Conservation (phyloP, 768 basidiomycete genomes). For the Leccinellum albellum region DNA sequence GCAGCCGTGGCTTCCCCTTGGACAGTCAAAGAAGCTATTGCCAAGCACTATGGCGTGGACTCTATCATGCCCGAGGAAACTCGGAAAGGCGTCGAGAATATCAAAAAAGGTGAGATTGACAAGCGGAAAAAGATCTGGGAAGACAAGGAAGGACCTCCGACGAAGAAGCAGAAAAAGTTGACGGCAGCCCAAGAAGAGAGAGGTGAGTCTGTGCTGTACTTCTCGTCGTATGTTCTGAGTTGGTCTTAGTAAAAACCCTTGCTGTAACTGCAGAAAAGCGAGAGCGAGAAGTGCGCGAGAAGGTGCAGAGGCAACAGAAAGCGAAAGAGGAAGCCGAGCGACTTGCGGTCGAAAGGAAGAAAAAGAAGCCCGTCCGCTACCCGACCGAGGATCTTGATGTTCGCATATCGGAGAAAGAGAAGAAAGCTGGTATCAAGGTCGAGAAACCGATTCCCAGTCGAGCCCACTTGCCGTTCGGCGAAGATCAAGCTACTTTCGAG, state of each 20-base stretch:
- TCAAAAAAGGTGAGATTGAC: conserved; percentile 86
- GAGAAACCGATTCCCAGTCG: conserved; percentile 65
- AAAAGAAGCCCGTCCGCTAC: conserved; percentile 87
- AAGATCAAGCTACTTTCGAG: conserved; percentile 66
- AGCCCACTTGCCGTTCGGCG: conserved; percentile 63
- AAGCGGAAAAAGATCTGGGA: conserved; percentile 91
- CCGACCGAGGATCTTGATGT: conserved; percentile 92
- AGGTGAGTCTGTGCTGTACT: conserved; percentile 39
- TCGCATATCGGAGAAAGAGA: conserved; percentile 74
- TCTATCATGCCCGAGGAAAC: conserved; percentile 84
- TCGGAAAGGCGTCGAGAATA: conserved; percentile 69
- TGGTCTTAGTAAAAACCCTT: conserved; percentile 26
- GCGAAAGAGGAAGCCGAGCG: conserved; percentile 70
- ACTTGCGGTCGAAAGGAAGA: conserved; percentile 74
- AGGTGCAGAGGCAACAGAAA: conserved; percentile 59
- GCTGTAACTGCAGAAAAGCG: conserved; percentile 51
- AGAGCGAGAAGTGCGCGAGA: conserved; percentile 68
- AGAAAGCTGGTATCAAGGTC: conserved; percentile 68
- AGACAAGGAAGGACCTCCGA: conserved; percentile 78
- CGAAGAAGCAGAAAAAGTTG: conserved; percentile 79
- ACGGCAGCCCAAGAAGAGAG: conserved; percentile 71
- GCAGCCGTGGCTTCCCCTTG: conserved; percentile 92
- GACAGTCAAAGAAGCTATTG: conserved; percentile 87
- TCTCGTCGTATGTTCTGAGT: conserved; percentile 8
- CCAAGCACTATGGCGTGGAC: conserved; percentile 79